Evolutionary conservation across 2,329 filamentous ascomycete species (phyloP).

Genomic region (Aspergillus calidoustus): DNA sequence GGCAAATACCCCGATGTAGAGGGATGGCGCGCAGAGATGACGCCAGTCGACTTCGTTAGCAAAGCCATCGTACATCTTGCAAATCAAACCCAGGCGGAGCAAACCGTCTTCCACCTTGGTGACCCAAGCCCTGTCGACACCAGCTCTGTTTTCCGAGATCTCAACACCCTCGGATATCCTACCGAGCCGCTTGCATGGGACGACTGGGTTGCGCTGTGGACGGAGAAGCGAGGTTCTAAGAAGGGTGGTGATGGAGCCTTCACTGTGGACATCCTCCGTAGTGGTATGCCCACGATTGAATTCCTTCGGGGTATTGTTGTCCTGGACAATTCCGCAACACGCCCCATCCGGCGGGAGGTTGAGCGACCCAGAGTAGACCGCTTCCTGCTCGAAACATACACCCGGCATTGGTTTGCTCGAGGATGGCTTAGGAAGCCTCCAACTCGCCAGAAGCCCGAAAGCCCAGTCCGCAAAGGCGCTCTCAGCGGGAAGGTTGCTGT

Average conservation of each 20-base stretch:
- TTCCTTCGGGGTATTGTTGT: conserved; percentile 73
- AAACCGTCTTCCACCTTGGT: conserved; percentile 74
- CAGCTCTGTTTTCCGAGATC: conserved; percentile 65
- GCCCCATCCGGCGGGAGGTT: conserved; percentile 61
- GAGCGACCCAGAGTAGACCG: conserved; percentile 71
- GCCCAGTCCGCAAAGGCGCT: conserved; percentile 57
- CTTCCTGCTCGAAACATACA: conserved; percentile 75
- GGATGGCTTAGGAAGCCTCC: conserved; percentile 74
- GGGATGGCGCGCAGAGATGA: conserved; percentile 82
- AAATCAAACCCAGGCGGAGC: conserved; percentile 64
- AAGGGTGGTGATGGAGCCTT: conserved; percentile 73
- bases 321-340: conserved; percentile 71
- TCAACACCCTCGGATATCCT: conserved; percentile 70
- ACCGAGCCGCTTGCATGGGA: conserved; percentile 71
- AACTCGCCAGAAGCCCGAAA: conserved; percentile 51
- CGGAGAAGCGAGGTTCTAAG: conserved; percentile 66
- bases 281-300: conserved; percentile 77
- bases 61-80: conserved; percentile 73
- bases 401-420: conserved; percentile 77
- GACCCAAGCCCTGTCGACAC: conserved; percentile 73
- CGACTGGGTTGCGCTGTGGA: conserved; percentile 76
- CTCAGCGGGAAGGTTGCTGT: conserved; percentile 73
- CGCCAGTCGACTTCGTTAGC: conserved; percentile 80
- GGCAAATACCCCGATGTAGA: conserved; percentile 72
- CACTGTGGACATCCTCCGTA: conserved; percentile 77